Percentiles rank a stretch among this genome's conserved stretches.
These are phyloP conservation scores for Neocucurbitaria cava DNA, from an alignment of 2,329 filamentous ascomycete genomes.

Conservation along the genomic window DNA sequence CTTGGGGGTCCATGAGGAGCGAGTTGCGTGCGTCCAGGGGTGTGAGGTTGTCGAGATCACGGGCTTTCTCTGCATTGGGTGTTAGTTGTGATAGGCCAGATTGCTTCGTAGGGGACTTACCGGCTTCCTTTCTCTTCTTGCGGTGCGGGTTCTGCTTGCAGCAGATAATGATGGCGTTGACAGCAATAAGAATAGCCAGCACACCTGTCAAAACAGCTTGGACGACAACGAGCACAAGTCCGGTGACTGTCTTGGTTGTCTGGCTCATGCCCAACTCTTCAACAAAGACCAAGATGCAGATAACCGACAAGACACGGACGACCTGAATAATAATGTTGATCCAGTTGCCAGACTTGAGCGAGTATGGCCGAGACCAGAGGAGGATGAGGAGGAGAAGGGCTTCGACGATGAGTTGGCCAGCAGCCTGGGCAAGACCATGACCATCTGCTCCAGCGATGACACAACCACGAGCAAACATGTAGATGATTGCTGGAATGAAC, in stretches of 20 bases:
- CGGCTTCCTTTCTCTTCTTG: conserved; percentile 85
- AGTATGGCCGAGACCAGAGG: conserved; percentile 84
- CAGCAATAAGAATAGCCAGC: conserved; percentile 84
- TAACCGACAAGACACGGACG: conserved; percentile 86
- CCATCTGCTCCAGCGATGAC: conserved; percentile 86
- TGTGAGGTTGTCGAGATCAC: conserved; percentile 82
- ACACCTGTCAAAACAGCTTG: conserved; percentile 84
- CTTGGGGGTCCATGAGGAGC: conserved; percentile 72
- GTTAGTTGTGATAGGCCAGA: conserved; percentile 33
- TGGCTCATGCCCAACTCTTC: conserved; percentile 88
- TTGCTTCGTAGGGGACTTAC: conserved; percentile 62
- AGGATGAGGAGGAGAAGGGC: conserved; percentile 78
- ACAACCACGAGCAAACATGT: conserved; percentile 88
- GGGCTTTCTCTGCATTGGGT: conserved; percentile 69
- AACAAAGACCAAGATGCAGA: conserved; percentile 90
- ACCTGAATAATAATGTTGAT: conserved; percentile 93
- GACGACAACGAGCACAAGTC: conserved; percentile 90
- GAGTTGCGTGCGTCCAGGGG: conserved; percentile 87
- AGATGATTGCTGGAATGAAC: conserved; percentile 86
- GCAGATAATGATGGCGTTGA: conserved; percentile 85
- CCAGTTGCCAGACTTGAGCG: conserved; percentile 84
- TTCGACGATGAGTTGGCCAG: conserved; percentile 82
- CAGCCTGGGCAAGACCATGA: conserved; percentile 81
- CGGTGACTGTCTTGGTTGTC: conserved; percentile 92
- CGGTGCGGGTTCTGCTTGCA: conserved; percentile 90